These are phyloP conservation scores for Coemansia sp. DNA, from an alignment of 192 early-diverging fungal genomes.

Conservation along the genomic window DNA sequence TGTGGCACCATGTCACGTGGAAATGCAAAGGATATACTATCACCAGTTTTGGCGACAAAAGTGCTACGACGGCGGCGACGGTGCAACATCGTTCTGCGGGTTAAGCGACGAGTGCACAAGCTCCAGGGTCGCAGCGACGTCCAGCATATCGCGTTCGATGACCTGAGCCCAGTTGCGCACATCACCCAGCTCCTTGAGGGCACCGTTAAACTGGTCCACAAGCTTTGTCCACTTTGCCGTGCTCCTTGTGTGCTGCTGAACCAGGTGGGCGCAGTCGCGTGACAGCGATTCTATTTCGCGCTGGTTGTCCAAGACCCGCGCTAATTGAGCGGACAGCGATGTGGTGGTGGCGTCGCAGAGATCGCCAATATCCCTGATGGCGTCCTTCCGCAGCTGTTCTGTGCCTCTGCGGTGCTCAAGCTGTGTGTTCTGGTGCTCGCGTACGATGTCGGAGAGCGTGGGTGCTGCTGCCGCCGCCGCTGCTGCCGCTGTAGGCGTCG, in stretches of 20 bases:
- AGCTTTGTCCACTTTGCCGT: constrained; percentile 78
- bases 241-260: constrained; percentile 38
- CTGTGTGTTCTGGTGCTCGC: constrained; percentile 39
- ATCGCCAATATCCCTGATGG: constrained; percentile 36
- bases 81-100: constrained; percentile 3
- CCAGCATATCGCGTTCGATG: constrained; percentile 81
- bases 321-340: constrained; percentile 27
- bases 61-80: not conserved
- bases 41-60: not conserved
- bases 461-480: constrained; percentile 9
- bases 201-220: constrained; percentile 70
- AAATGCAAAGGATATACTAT: not conserved
- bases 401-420: constrained; percentile 29
- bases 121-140: constrained; percentile 68
- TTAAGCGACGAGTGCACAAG: constrained; percentile 47
- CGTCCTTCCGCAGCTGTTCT: constrained; percentile 42
- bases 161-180: constrained; percentile 83
- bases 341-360: constrained; percentile 48
- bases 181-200: constrained; percentile 88
- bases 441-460: constrained; percentile 35
- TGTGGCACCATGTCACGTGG: not conserved
- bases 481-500: not conserved
- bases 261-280: constrained; percentile 39
- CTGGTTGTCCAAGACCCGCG: constrained; percentile 38
- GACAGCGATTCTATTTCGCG: constrained; percentile 44